phyloP scores from a whole-genome alignment of 2,329 filamentous ascomycete species.

The Aspergillus phoenicis region DNA sequence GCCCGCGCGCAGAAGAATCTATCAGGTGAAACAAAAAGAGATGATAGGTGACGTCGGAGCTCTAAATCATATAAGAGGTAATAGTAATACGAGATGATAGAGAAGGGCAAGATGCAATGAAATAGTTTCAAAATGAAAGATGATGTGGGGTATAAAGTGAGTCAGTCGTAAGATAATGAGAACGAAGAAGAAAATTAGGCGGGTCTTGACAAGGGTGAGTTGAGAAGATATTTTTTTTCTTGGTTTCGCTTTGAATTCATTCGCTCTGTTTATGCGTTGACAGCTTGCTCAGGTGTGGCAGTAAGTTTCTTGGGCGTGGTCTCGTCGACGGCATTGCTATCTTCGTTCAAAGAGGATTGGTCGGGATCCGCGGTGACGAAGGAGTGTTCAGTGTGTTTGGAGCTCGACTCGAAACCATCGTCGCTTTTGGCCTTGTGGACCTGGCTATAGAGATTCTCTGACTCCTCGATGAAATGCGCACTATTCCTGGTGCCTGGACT shows the following conservation, averaged over 20 bases:
- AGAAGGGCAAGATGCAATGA: constrained; percentile 3
- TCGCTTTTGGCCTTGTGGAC: constrained; percentile 15
- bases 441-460: constrained; percentile 15
- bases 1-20: neutral
- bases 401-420: constrained; percentile 7
- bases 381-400: constrained; percentile 7
- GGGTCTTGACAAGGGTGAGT: constrained; percentile 14
- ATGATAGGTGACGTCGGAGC: neutral
- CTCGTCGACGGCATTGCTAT: constrained; percentile 16
- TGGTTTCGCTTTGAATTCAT: neutral
- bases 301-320: constrained; percentile 22
- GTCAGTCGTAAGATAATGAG: constrained; percentile 4
- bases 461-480: constrained; percentile 29
- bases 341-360: constrained; percentile 9
- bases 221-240: constrained; percentile 4
- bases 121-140: neutral
- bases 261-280: constrained; percentile 27
- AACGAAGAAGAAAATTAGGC: constrained; percentile 6
- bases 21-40: neutral
- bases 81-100: constrained; percentile 1
- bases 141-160: constrained; percentile 10
- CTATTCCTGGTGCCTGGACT: constrained; percentile 69
- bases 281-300: constrained; percentile 30
- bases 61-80: neutral
- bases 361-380: constrained; percentile 7